Base-by-base conservation (phyloP, 2,329 filamentous ascomycete species). In the Fusarium sp. region DNA sequence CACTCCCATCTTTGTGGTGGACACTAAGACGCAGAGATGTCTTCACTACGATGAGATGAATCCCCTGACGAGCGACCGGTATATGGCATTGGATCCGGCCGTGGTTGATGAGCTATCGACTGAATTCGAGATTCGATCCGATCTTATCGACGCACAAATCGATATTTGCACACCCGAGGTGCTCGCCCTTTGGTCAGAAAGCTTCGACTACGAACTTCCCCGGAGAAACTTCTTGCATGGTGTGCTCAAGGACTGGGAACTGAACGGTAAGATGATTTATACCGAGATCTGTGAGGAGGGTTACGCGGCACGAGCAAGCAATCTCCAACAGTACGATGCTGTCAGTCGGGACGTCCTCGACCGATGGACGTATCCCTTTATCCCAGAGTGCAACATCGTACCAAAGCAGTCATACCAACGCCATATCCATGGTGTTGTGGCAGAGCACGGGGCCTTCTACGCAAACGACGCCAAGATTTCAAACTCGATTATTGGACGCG, bases 81-180 rank as follows among this genome's bases (percentile, higher is more conserved):
- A 88, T 61, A 76, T 93, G 36, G 85, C 84, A 45, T 84, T 98
- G 42, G 93, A 97, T 69, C 84, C 91, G 3, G 88, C 92, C 33
- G 80, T 97, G n/a, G 79, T 97, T 15, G 86, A 89, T 48, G 82
- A 86, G 44, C 82, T 90, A 65, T 81, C 84, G 6, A 78, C 79
- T 39, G 91, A 96, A 73, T 84, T 97, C 46, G 92, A 96, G 68
- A 82, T 97, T 17, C 87, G 93, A 35, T 86, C 90, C 63, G 94
- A 99, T 76, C 79, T 99, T 55, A 90, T 98, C 60, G 95, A 99
- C 75, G 93, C 92, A 68, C 91, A 92, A 48, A 95, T 99, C 70
- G 95, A 99, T 73, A 98, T 99, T 63, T 98, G 94, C 77, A 98
- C 95, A 1, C 93, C 94, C 0, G 95, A 98, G 72, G 93, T 97